Evolutionary conservation across 441 rosid species (phyloP).

Genomic region (Codiaeum variegatum): DNA sequence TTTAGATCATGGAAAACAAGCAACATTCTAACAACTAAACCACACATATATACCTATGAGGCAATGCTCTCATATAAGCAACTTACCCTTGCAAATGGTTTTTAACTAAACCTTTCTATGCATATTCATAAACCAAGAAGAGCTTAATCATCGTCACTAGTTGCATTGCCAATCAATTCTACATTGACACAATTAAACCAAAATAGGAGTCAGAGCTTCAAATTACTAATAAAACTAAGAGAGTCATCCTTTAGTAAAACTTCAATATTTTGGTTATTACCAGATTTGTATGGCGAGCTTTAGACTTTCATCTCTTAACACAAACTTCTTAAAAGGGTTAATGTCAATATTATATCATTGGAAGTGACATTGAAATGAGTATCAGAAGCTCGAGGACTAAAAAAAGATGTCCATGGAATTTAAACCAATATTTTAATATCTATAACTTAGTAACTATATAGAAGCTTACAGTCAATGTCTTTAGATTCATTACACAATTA

Average conservation of each 20-base stretch:
- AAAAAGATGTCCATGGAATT: background rate
- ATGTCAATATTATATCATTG: constrained; percentile 16
- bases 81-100: constrained; percentile 85
- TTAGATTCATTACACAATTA: background rate
- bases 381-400: background rate
- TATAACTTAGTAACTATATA: background rate
- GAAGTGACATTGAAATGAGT: background rate
- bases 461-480: background rate
- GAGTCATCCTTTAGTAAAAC: background rate
- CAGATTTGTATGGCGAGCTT: constrained; percentile 94
- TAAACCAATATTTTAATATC: constrained; percentile 1
- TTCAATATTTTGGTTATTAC: constrained; percentile 39
- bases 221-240: constrained; percentile 11
- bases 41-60: background rate
- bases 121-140: constrained; percentile 85
- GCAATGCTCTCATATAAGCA: constrained; percentile 4
- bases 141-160: constrained; percentile 74
- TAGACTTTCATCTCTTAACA: constrained; percentile 85
- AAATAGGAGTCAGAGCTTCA: constrained; percentile 26
- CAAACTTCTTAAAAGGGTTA: constrained; percentile 70
- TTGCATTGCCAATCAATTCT: constrained; percentile 90
- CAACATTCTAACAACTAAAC: background rate
- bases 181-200: constrained; percentile 62
- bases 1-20: background rate
- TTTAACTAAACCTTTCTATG: constrained; percentile 82